Evolutionary conservation across 768 basidiomycete genomes (phyloP).

Genomic region (Auriscalpium microsporum): DNA sequence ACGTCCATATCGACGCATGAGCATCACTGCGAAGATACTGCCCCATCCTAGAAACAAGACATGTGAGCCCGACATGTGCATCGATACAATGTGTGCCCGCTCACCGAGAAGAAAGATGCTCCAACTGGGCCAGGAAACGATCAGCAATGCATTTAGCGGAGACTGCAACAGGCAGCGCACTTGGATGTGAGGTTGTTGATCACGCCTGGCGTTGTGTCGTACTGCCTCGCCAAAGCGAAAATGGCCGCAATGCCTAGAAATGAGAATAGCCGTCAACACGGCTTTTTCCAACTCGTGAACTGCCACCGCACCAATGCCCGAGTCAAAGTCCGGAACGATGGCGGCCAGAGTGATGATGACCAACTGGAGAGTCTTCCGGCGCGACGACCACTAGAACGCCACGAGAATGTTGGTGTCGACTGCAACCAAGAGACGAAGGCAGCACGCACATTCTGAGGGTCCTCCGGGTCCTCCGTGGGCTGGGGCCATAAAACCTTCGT

Average conservation of each 20-base stretch:
- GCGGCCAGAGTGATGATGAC: conserved; percentile 54
- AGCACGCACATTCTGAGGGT: conserved; percentile 49
- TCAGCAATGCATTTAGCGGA: background rate
- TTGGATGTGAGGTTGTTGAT: conserved; percentile 57
- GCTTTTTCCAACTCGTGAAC: background rate
- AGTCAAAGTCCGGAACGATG: conserved; percentile 58
- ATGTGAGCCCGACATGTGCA: too few relatives aligned
- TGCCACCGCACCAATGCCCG: conserved; percentile 40
- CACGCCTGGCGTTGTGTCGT: conserved; percentile 41
- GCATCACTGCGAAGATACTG: conserved; percentile 49
- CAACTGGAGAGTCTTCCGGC: conserved; percentile 46
- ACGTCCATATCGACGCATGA: conserved; percentile 54
- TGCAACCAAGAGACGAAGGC: background rate
- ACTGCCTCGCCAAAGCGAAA: conserved; percentile 49
- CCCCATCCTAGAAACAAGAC: conserved; percentile 40
- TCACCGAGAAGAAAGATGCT: conserved; percentile 52
- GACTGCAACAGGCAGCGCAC: conserved; percentile 9
- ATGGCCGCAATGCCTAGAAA: conserved; percentile 54
- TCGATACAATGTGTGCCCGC: background rate
- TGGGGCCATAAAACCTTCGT: conserved; percentile 63
- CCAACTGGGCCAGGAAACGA: conserved; percentile 33
- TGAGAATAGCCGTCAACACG: background rate
- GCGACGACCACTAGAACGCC: conserved; percentile 19
- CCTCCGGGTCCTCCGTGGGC: conserved; percentile 47
- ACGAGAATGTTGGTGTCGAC: too few relatives aligned